Evolutionary conservation across 2,329 filamentous ascomycete species (phyloP).

Genomic region (Colletotrichum aenigma): DNA sequence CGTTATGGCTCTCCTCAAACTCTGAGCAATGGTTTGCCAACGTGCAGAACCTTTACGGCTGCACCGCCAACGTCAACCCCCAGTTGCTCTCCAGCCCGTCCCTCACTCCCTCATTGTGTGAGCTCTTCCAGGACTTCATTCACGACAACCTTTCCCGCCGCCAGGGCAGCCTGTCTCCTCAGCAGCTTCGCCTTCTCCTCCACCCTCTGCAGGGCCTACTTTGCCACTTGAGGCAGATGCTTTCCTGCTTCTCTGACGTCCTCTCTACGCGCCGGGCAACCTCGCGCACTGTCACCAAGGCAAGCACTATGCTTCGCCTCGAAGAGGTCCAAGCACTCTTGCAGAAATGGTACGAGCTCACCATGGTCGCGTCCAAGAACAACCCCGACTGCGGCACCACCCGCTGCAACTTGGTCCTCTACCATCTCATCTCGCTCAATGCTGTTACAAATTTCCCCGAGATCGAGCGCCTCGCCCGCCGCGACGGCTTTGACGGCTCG

Average conservation of each 20-base stretch:
- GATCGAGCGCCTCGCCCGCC: slow-evolving; percentile 69
- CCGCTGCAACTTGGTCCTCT: slow-evolving; percentile 70
- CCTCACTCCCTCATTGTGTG: slow-evolving; percentile 62
- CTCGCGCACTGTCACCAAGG: slow-evolving; percentile 57
- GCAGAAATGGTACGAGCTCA: slow-evolving; percentile 71
- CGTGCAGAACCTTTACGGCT: slow-evolving; percentile 64
- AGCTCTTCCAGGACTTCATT: slow-evolving; percentile 71
- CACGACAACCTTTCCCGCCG: slow-evolving; percentile 63
- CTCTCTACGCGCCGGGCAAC: slow-evolving; percentile 44
- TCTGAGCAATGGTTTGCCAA: slow-evolving; percentile 63
- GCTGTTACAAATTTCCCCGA: slow-evolving; percentile 70
- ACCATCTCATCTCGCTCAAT: slow-evolving; percentile 74
- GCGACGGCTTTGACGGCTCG: slow-evolving; percentile 60
- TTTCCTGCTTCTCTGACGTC: slow-evolving; percentile 67
- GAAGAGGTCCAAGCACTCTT: slow-evolving; percentile 69
- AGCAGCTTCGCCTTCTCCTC: slow-evolving; percentile 69
- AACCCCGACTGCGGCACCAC: slow-evolving; percentile 64
- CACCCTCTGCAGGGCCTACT: slow-evolving; percentile 71
- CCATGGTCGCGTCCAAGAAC: slow-evolving; percentile 57
- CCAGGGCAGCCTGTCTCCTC: slow-evolving; percentile 46
- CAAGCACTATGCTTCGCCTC: slow-evolving; percentile 63
- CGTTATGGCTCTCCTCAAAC: slow-evolving; percentile 65
- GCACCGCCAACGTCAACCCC: slow-evolving; percentile 51
- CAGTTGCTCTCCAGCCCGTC: slow-evolving; percentile 55
- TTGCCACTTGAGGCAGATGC: slow-evolving; percentile 67